Base-by-base conservation (phyloP, 2,329 filamentous ascomycete species). In the Zelopaecilomyces penicillatus region DNA sequence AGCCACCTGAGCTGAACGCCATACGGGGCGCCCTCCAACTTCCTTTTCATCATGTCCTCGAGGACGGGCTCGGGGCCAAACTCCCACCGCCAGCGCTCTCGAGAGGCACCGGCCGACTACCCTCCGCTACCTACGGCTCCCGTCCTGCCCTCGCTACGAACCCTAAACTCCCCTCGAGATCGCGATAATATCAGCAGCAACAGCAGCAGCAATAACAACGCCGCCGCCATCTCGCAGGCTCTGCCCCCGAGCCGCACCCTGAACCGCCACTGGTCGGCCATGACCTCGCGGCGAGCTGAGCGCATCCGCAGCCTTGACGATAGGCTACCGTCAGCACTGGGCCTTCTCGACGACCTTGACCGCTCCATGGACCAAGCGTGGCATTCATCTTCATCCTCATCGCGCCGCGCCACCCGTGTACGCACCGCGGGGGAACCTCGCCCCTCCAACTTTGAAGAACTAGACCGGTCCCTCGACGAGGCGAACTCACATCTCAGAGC, bases 401-500 rank as follows among this genome's bases (percentile, higher is more conserved):
- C 54, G 42, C 56, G 57, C 37, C 54, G 54, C 41, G 46, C 44
- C 36, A 50, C 53, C 38, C 58, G 56, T 41, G 49, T 55, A 42
- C 58, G 59, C 35, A 46, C 46, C 12, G 43, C 52, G 41, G 54
- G 62, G 31, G 52, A 39, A 32, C 54, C 53, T 30, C 46, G 53
- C 26, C 39, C 61, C 12, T 31, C 47, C 41, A 61, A 58, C 37
- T 56, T 66, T 26, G 64, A 66, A 11, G 64, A 69, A 36, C 52
- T 67, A 6, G 62, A 68, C 41, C 62, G 63, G 33, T 60, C 62
- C 37, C 57, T 69, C 41, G 65, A 69, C 45, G 62, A 68, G 52
- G 65, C 65, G 39, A 71, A 71, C 55, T 62, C 68, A 9, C 68
- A 69, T 41, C 59, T 72, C 12, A 60, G 67, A 6, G 62, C 67